Percentiles rank a stretch among this genome's conserved stretches.
phyloP scores from a whole-genome alignment of 768 basidiomycete genomes.

The Lepiota venenata region DNA sequence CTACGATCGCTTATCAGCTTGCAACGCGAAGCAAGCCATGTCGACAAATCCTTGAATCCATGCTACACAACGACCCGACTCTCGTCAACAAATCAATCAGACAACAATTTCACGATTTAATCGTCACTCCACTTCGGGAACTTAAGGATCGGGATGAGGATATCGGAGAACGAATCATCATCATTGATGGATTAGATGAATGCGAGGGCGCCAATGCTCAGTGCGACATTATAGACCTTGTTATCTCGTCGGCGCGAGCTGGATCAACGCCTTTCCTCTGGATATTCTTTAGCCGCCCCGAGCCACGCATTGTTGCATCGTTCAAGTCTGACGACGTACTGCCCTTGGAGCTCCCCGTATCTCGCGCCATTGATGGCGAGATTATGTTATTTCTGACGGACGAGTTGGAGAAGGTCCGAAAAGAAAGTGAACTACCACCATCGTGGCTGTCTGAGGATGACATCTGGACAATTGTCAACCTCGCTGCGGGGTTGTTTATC shows the following conservation, averaged over 20 bases:
- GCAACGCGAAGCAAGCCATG: not conserved
- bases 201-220: not conserved
- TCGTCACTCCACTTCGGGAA: not conserved
- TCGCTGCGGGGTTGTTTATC: not conserved
- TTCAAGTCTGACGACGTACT: not conserved
- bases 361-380: not conserved
- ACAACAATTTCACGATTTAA: not conserved
- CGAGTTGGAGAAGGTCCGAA: not conserved
- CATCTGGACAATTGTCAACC: not conserved
- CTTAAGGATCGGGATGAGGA: not conserved
- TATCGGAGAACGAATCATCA: not conserved
- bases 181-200: constrained; percentile 2
- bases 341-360: not conserved
- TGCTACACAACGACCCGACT: not conserved
- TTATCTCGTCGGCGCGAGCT: not conserved
- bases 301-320: not conserved
- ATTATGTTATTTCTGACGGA: not conserved
- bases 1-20: constrained; percentile 1
- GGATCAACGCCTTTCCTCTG: not conserved
- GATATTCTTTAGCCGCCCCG: constrained; percentile 1
- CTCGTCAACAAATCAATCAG: not conserved
- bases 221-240: not conserved
- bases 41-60: not conserved
- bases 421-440: not conserved
- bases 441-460: not conserved